Percentiles rank a stretch among this genome's conserved stretches.
phyloP scores from a whole-genome alignment of 345 rosid species.

The Aquilaria sinensis region DNA sequence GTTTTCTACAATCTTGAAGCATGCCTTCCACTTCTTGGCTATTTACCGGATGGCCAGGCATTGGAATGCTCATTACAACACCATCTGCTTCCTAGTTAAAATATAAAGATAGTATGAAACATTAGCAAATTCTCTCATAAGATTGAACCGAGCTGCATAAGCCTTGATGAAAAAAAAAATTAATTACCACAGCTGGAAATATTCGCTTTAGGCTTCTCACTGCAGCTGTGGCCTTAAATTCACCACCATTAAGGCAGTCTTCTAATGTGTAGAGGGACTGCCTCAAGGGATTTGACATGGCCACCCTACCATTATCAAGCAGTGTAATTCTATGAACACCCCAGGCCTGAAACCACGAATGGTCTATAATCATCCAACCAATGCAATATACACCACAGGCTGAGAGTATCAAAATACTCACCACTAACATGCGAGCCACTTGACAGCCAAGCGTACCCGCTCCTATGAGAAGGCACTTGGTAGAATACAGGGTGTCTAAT shows the following conservation, averaged over 20 bases:
- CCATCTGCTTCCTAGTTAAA: constrained; percentile 62
- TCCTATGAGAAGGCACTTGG: constrained; percentile 94
- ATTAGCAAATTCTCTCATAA: background rate
- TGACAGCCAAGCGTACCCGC: constrained; percentile 98
- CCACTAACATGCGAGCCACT: constrained; percentile 96
- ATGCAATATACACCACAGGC: background rate
- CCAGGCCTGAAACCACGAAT: constrained; percentile 63
- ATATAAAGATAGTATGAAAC: constrained; percentile 3
- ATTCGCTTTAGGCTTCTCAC: constrained; percentile 77
- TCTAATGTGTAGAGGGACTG: constrained; percentile 89
- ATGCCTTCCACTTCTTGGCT: constrained; percentile 71
- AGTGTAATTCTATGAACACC: constrained; percentile 86
- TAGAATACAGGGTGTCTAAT: constrained; percentile 55
- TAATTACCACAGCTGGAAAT: constrained; percentile 82
- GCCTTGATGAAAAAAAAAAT: constrained; percentile 7
- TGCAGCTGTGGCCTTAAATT: constrained; percentile 79
- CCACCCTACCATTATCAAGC: constrained; percentile 86
- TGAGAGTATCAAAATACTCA: constrained; percentile 21
- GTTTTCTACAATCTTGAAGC: constrained; percentile 63
- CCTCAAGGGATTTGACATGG: constrained; percentile 96
- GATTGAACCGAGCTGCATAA: constrained; percentile 2
- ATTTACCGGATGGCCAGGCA: constrained; percentile 93
- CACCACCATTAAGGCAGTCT: constrained; percentile 80
- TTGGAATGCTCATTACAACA: constrained; percentile 82
- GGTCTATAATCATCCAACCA: constrained; percentile 13